Evolutionary conservation across 2,329 filamentous ascomycete genomes (phyloP), one percentile per base, ranked within the genome.

Genomic region (Phaeosphaeria sp.): DNA sequence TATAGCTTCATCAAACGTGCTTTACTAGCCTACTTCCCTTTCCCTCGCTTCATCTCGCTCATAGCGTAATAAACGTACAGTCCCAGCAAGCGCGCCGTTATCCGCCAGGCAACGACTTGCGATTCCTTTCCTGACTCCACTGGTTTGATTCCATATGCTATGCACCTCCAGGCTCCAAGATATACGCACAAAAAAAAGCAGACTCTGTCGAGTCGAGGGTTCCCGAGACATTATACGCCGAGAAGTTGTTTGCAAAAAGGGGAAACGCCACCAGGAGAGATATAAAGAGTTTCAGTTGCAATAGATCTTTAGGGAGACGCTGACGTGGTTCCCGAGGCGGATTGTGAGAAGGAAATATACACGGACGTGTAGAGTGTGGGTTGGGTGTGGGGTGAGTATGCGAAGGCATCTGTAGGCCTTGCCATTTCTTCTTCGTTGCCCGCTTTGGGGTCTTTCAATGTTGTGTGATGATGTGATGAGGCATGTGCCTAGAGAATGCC

Each of bases 401-500:
- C 50, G 39, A 60, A 52, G 52, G 55, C 56, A 56, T 44, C 47
- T 60, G 33, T 58, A 42, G 27, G 48, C 60, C 59, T 63, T 55
- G 15, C 62, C 54, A 5, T 54, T 62, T 59, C 59, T 62, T 53
- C 60, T 66, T 64, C 54, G 52, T 39, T 56, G 57, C 59, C 66
- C 49, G 64, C 64, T 61, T 62, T 60, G 55, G 63, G 58, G 59
- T 59, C 53, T 42, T 66, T 66, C 47, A 9, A 18, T 46, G 46
- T 42, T 54, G 7, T 41, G 27, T 25, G 30, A 25, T 50, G 47
- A 55, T 33, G 33, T 50, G 47, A 55, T 33, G 47, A 54, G 42
- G 22, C 56, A 52, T 46, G 13, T 46, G 44, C 6, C 58, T 68
- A 77, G 51, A 90, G 78, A 62, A 90, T 86, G 54, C 84, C 85